These are phyloP conservation scores for Alternaria triticimaculans DNA, from an alignment of 2,329 filamentous ascomycete genomes.

Conservation along the genomic window DNA sequence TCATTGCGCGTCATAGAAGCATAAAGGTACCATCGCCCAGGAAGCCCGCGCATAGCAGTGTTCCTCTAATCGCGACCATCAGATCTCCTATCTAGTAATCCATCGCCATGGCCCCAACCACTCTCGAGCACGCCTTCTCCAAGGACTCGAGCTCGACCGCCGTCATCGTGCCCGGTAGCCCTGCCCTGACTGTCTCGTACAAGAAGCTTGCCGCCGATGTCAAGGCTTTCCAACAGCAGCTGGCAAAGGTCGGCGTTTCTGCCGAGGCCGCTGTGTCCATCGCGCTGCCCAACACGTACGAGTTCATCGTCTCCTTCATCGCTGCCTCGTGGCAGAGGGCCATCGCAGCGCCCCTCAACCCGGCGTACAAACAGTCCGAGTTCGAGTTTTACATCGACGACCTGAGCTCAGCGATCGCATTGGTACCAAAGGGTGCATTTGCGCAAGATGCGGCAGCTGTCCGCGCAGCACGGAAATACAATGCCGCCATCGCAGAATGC, in stretches of 20 bases:
- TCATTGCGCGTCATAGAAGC: conserved; percentile 13
- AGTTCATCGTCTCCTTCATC: conserved; percentile 86
- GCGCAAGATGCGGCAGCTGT: conserved; percentile 73
- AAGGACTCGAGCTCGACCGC: conserved; percentile 62
- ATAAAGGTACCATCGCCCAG: conserved; percentile 4
- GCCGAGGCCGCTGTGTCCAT: conserved; percentile 78
- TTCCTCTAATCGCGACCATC: conserved; percentile 11
- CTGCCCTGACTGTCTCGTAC: conserved; percentile 73
- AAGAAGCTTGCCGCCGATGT: conserved; percentile 70
- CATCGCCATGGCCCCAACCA: conserved; percentile 60
- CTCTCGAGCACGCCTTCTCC: conserved; percentile 65
- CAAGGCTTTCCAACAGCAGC: conserved; percentile 74
- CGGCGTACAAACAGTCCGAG: conserved; percentile 86
- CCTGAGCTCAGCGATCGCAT: conserved; percentile 76
- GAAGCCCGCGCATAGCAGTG: neutral
- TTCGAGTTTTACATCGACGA: conserved; percentile 94
- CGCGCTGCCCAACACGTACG: conserved; percentile 82
- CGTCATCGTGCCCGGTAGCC: conserved; percentile 74
- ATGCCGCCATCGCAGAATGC: conserved; percentile 84
- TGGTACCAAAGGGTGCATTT: conserved; percentile 76
- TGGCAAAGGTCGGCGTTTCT: conserved; percentile 75
- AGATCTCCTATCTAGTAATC: conserved; percentile 20
- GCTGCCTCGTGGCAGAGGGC: conserved; percentile 85
- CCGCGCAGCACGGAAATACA: conserved; percentile 77
- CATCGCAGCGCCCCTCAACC: conserved; percentile 85